Base-by-base conservation (phyloP, 83 land plant species). In the Thuja plicata region DNA sequence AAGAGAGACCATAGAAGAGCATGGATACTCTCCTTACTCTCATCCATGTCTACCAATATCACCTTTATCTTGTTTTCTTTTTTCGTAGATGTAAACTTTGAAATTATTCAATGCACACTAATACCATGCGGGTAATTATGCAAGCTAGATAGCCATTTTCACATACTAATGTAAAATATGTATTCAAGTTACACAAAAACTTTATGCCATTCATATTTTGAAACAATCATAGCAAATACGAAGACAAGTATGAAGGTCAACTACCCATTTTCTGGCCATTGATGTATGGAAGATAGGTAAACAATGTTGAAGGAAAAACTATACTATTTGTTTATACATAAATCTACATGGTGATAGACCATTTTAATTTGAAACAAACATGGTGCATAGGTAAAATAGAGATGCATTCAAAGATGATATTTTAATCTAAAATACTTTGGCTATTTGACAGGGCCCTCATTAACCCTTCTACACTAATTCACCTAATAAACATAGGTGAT, bases 41-140 rank as follows among this genome's bases (percentile, higher is more conserved):
- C 85, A 45, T 82, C 85, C 30, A 82, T 19, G 54, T 32, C 52
- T 21, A 82, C 85, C 85, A 82, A 43, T 43, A 82, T 45, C 15
- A 82, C 15, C 32, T 32, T 82, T n/a, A 27, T 45, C 48, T 40
- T 82, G 16, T 45, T 82, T n/a, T 32, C 3, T 27, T 2, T n/a
- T 41, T n/a, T n/a, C n/a, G n/a, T 19, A 78, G 37, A 35, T 15
- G 21, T 38, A 38, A 37, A 66, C n/a, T 66, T 66, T 8, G 24
- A 66, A 8, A 79, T 4, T 0, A 7, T 35, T 79, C 43, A 79
- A 30, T 32, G 79, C 40, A 30, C 37, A 76, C 37, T 76, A 5
- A 79, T 16, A 17, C 46, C 40, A 79, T 24, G 27, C 27, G 40
- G 45, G 21, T 21, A 79, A 8, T 27, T 66, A 66, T 66, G 10